Conservation (phyloP, 768 basidiomycete genomes). For the Porpolomopsis calyptriformis region DNA sequence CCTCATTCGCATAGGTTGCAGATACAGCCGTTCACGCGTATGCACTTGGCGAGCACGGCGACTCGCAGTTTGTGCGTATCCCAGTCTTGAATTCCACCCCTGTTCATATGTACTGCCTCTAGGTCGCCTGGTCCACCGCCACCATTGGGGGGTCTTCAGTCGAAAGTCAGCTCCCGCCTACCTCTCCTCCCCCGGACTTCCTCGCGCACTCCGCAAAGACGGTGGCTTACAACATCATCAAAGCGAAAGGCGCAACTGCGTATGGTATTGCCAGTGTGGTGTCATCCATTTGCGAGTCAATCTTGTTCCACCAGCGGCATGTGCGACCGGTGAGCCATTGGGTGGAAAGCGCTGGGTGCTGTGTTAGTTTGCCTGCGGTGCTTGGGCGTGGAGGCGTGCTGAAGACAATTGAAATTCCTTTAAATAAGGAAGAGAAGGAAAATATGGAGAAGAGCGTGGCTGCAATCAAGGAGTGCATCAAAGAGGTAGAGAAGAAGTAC, state of each 20-base stretch:
- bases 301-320: slow-evolving; percentile 10
- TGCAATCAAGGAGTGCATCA: neutral
- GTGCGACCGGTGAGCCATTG: slow-evolving; percentile 11
- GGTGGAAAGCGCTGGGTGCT: slow-evolving; percentile 8
- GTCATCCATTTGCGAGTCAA: slow-evolving; percentile 12
- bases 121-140: slow-evolving; percentile 12
- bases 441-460: slow-evolving; percentile 9
- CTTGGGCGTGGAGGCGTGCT: slow-evolving; percentile 9
- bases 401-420: slow-evolving; percentile 7
- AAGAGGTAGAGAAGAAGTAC: neutral
- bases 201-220: slow-evolving; percentile 4
- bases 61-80: slow-evolving; percentile 9
- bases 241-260: slow-evolving; percentile 11
- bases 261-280: slow-evolving; percentile 10
- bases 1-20: no score
- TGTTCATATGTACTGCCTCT: neutral
- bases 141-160: slow-evolving; percentile 8
- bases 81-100: neutral
- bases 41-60: slow-evolving; percentile 11
- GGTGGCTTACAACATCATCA: slow-evolving; percentile 10
- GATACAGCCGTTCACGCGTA: slow-evolving; percentile 10
- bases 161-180: slow-evolving; percentile 6
- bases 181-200: slow-evolving; percentile 1
- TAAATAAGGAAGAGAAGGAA: slow-evolving; percentile 6
- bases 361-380: slow-evolving; percentile 9